phyloP scores from a whole-genome alignment of 257 asterid species.

The Nyctanthes arbortristis region DNA sequence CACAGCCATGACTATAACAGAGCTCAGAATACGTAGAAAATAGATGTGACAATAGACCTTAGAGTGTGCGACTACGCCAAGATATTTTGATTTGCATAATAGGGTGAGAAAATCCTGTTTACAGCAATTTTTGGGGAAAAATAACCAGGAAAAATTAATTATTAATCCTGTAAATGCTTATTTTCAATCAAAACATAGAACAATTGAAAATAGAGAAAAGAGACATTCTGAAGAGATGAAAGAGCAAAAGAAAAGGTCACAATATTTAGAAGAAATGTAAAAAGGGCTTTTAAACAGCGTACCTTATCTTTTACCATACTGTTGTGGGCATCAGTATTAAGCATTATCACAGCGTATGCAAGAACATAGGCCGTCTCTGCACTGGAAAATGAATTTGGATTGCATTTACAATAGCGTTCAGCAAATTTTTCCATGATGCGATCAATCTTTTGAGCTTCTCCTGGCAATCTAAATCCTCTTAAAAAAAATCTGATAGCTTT shows the following conservation, averaged over 20 bases:
- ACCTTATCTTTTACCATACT: conserved; percentile 99
- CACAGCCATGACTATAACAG: background rate
- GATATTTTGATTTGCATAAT: background rate
- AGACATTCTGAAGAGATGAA: conserved; percentile 8
- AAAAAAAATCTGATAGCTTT: conserved; percentile 93
- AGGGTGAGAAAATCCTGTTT: background rate
- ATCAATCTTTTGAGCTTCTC: conserved; percentile 98
- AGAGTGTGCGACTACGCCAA: background rate
- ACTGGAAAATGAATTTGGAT: conserved; percentile 81
- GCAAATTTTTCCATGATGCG: conserved; percentile 99
- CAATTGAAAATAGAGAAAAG: background rate
- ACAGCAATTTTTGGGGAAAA: background rate
- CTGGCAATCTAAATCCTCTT: conserved; percentile 95
- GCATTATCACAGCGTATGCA: conserved; percentile 98
- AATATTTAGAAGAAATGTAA: too few relatives aligned
- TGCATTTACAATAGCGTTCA: conserved; percentile 98
- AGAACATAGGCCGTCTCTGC: conserved; percentile 99
- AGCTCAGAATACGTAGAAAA: background rate
- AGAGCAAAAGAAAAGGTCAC: conserved; percentile 16
- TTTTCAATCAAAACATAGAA: background rate
- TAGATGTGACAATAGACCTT: background rate
- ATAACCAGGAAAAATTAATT: background rate
- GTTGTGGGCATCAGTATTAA: conserved; percentile 98
- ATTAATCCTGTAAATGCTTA: background rate
- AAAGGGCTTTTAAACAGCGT: conserved; percentile 23